Evolutionary conservation across 495 filamentous ascomycete species (phyloP), one percentile per base, ranked within the genome.

Genomic region (Xylaria palmicola): DNA sequence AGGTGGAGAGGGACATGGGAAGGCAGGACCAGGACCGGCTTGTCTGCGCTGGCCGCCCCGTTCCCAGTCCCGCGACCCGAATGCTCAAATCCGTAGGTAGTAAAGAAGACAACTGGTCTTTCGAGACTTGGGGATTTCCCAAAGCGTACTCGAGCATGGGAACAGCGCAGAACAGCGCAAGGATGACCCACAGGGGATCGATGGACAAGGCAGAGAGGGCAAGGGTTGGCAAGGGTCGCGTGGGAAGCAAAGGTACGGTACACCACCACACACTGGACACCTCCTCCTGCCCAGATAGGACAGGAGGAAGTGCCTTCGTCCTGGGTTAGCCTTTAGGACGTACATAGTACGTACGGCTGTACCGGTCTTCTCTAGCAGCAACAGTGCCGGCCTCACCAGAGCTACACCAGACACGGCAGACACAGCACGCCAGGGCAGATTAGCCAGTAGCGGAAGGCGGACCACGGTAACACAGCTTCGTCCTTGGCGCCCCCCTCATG

Each of bases 401-500:
- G n/a, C n/a, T n/a, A n/a, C n/a, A n/a, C n/a, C n/a, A n/a, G n/a
- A n/a, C n/a, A n/a, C n/a, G n/a, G 53, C 24, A 15, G 39, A 30
- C 3, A 24, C 17, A 17, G 7, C 26, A 34, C 36, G n/a, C 37
- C 20, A 32, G 32, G 12, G 4, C 53, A 44, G 39, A 0, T 26
- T 17, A 17, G 53, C 24, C 22, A 27, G 39, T 56, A 40, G 53
- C 53, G 53, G 53, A 44, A 56, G 53, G 55, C 55, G 55, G 55
- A 48, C 55, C 55, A 57, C 37, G 4, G 55, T 57, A 44, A 29
- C 55, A 57, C 55, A 40, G 20, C 55, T 36, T 48, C 17, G 15
- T 30, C 19, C 52, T 39, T 53, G 50, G 34, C 34, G 34, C 50
- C n/a, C n/a, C n/a, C n/a, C n/a, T n/a, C n/a, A n/a, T n/a, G n/a